Evolutionary conservation across 2,329 filamentous ascomycete genomes (phyloP).

Genomic region (Myriosclerotinia duriaeana): DNA sequence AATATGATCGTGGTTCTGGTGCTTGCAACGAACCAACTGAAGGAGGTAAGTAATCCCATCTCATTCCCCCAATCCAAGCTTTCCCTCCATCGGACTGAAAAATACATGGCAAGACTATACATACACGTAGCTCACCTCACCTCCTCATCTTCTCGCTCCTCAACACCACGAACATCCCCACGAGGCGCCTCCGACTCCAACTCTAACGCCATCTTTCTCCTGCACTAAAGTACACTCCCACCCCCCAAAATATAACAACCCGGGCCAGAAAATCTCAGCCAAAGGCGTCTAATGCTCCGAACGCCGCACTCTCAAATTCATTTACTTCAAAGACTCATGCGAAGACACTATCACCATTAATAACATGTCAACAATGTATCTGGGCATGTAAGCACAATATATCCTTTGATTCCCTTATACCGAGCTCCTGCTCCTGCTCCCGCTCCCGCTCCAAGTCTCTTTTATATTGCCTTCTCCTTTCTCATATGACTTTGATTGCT

Average conservation of each 20-base stretch:
- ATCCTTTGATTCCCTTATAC: not conserved
- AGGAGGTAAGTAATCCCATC: not conserved
- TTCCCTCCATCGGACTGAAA: not conserved
- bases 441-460: too few relatives aligned
- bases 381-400: not conserved
- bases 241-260: not conserved
- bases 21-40: not conserved
- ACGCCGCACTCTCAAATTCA: not conserved
- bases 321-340: conserved; percentile 9
- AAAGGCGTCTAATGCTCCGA: not conserved
- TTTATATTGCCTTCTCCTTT: not conserved
- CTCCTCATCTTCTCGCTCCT: not conserved
- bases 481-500: not conserved
- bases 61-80: not conserved
- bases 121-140: not conserved
- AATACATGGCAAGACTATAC: not conserved
- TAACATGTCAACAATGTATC: not conserved
- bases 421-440: not conserved
- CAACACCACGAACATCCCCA: not conserved
- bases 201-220: not conserved
- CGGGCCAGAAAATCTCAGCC: not conserved
- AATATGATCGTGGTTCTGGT: conserved; percentile 9
- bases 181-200: not conserved
- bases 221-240: not conserved
- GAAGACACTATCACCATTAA: not conserved